Evolutionary conservation across 2,329 filamentous ascomycete genomes (phyloP), one percentile per base, ranked within the genome.

Genomic region (Lachnellula subtilissima): DNA sequence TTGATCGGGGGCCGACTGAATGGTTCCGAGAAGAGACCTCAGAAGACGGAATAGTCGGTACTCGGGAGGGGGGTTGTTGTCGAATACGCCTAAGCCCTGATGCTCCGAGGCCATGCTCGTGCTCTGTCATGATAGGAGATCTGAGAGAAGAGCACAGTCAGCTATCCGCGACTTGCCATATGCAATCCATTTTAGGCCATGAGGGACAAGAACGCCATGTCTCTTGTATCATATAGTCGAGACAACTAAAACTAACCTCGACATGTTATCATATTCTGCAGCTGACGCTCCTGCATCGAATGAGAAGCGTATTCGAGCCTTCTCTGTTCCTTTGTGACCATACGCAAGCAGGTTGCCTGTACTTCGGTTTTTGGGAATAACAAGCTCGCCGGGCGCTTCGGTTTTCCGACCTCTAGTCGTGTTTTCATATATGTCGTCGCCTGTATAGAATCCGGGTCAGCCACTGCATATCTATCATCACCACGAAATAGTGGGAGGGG

Each of bases 61-160:
- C 78, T 71, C 86, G 80, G 55, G 83, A 76, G 40, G 84, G 81
- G 58, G 88, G 87, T 67, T 91, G 87, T 73, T 97, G 93, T 71
- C 94, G 89, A 72, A 99, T 99, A 67, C 94, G 88, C 70, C 92
- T 88, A 69, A 99, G 81, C 64, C 94, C 92, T 55, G 91, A 95
- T 46, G 87, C 81, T 53, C 90, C 90, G 61, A 94, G 76, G 65
- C 90, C 90, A 78, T 94, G 89, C 69, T 96, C 91, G 74, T 93
- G 90, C 73, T 93, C 91, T 63, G 85, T 80, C 70, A 95, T 82
- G 70, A 96, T 82, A 68, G 91, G 84, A 68, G 89, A 90, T 77
- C 90, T 95, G 71, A 60, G 59, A 60, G 55, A 58, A 57, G 55
- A 58, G 53, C 61, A 61, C 55, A 50, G 62, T 68, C 62, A 67